Conservation (phyloP, 352 stramenopile genomes). For the Nothophytophthora sp. region DNA sequence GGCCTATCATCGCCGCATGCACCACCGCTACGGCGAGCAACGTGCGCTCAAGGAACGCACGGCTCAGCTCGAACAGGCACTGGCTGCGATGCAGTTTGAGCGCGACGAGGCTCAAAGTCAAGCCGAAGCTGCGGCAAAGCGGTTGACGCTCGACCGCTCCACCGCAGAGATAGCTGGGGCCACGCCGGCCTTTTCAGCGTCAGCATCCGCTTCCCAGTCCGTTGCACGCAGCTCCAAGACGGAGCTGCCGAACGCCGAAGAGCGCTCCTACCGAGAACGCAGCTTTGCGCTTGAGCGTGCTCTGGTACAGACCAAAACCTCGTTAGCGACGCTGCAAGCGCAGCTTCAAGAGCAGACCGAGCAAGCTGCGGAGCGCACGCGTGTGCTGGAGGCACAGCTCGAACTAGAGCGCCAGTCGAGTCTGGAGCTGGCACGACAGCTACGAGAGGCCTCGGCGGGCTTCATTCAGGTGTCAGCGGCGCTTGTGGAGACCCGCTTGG, state of each 20-base stretch:
- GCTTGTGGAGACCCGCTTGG: constrained; percentile 50
- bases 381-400: constrained; percentile 48
- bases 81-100: constrained; percentile 33
- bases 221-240: constrained; percentile 10
- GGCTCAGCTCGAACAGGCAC: constrained; percentile 41
- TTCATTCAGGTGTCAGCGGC: constrained; percentile 47
- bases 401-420: constrained; percentile 52
- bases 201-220: too few species aligned
- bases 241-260: constrained; percentile 24
- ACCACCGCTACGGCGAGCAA: constrained; percentile 66
- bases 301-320: constrained; percentile 42
- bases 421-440: constrained; percentile 44
- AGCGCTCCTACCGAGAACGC: constrained; percentile 47
- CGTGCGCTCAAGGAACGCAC: constrained; percentile 56
- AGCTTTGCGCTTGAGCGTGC: constrained; percentile 60
- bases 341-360: constrained; percentile 29
- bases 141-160: constrained; percentile 16
- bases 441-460: constrained; percentile 44
- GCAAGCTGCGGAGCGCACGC: constrained; percentile 31
- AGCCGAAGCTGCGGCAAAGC: constrained; percentile 13
- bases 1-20: constrained; percentile 73
- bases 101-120: constrained; percentile 33
- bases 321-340: constrained; percentile 31
- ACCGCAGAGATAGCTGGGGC: constrained; percentile 6
- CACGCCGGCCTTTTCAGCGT: constrained; percentile 3